phyloP scores from a whole-genome alignment of 495 filamentous ascomycete species.

The Penicillium salamii region DNA sequence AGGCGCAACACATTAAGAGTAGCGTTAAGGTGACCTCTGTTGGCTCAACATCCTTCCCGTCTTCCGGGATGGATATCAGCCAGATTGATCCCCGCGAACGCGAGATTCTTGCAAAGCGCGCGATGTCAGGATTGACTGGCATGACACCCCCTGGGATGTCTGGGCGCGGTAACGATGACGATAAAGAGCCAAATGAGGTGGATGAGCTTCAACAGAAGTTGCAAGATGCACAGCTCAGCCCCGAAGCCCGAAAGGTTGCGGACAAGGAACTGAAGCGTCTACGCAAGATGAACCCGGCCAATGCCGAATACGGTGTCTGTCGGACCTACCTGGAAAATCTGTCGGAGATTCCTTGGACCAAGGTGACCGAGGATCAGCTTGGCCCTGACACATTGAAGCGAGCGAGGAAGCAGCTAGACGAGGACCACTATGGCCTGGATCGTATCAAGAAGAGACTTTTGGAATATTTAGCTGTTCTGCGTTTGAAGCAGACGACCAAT shows the following conservation, averaged over 20 bases:
- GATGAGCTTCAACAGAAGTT: conserved; percentile 88
- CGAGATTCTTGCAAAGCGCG: conserved; percentile 50
- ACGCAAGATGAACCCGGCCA: conserved; percentile 90
- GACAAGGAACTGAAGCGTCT: conserved; percentile 85
- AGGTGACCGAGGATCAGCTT: conserved; percentile 81
- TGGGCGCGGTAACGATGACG: conserved; percentile 53
- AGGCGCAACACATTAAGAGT: conserved; percentile 76
- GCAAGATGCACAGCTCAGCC: conserved; percentile 71
- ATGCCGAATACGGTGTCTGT: conserved; percentile 92
- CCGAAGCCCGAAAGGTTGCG: conserved; percentile 79
- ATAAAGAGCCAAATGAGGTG: conserved; percentile 77
- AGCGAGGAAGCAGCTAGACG: conserved; percentile 87
- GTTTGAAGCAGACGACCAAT: conserved; percentile 88
- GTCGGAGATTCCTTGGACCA: conserved; percentile 90
- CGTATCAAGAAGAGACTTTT: conserved; percentile 96
- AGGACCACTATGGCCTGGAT: conserved; percentile 95
- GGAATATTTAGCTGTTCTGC: conserved; percentile 93
- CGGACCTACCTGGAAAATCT: conserved; percentile 95
- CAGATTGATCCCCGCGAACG: conserved; percentile 51
- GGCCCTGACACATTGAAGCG: conserved; percentile 73
- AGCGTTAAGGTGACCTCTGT: conserved; percentile 75
- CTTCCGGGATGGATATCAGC: conserved; percentile 52
- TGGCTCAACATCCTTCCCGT: conserved; percentile 55
- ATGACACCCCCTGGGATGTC: conserved; percentile 49
- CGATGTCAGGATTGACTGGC: conserved; percentile 50